A percentile compares a stretch with the other conserved stretches of the same genome.
phyloP scores from a whole-genome alignment of 2,329 filamentous ascomycete genomes.

The Scedosporium minutisporum region DNA sequence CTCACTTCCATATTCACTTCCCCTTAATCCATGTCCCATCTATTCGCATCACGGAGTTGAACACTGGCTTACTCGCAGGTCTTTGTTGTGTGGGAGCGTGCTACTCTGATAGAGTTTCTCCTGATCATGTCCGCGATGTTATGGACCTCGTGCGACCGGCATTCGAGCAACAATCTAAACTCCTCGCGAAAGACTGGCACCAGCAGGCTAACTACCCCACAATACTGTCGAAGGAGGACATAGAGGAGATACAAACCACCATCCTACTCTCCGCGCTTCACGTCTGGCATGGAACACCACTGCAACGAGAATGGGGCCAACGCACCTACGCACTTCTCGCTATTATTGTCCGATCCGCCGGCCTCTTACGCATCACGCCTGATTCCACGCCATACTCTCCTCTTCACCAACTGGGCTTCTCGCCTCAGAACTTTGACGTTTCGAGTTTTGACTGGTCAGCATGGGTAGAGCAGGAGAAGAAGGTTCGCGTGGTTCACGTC shows the following conservation, averaged over 20 bases:
- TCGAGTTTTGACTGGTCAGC: slow-evolving; percentile 52
- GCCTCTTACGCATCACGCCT: slow-evolving; percentile 44
- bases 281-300: slow-evolving; percentile 60
- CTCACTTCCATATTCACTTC: slow-evolving; percentile 65
- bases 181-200: slow-evolving; percentile 16
- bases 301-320: slow-evolving; percentile 54
- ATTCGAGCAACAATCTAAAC: slow-evolving; percentile 29
- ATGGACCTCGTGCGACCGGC: slow-evolving; percentile 54
- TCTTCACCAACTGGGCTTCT: slow-evolving; percentile 48
- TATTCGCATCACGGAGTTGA: slow-evolving; percentile 56
- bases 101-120: slow-evolving; percentile 55
- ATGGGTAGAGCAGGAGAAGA: slow-evolving; percentile 65
- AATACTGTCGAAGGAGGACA: slow-evolving; percentile 24
- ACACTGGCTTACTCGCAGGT: slow-evolving; percentile 56
- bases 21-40: slow-evolving; percentile 63
- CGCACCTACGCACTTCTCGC: slow-evolving; percentile 48
- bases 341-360: slow-evolving; percentile 44
- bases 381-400: slow-evolving; percentile 42
- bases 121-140: slow-evolving; percentile 55
- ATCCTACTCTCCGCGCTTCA: slow-evolving; percentile 52
- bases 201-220: not conserved
- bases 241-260: slow-evolving; percentile 61
- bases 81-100: slow-evolving; percentile 69
- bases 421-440: slow-evolving; percentile 33
- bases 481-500: slow-evolving; percentile 54